phyloP scores from a whole-genome alignment of 2,329 filamentous ascomycete species.

The Calcarisporium arbuscula region DNA sequence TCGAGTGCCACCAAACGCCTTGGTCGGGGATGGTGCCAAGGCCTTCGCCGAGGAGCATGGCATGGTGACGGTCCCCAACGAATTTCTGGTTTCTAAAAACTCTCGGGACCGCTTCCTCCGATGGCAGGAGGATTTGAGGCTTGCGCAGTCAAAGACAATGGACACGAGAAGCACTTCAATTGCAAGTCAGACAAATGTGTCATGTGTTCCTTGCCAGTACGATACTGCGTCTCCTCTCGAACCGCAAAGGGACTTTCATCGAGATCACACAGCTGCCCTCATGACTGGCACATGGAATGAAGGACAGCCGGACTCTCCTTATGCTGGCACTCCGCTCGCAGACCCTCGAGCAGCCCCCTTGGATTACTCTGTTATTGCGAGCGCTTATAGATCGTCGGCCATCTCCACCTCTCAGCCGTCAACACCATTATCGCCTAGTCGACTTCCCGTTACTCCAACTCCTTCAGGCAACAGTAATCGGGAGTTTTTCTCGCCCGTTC shows the following conservation, averaged over 20 bases:
- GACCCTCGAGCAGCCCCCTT: slow-evolving; percentile 10
- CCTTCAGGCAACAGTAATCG: background rate
- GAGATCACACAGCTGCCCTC: slow-evolving; percentile 49
- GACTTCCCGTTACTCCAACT: background rate
- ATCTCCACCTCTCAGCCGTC: background rate
- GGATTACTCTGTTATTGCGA: slow-evolving; percentile 1
- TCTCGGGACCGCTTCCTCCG: slow-evolving; percentile 71
- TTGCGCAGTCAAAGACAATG: slow-evolving; percentile 44
- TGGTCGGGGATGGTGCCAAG: slow-evolving; percentile 79
- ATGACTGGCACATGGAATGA: slow-evolving; percentile 56
- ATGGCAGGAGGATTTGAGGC: slow-evolving; percentile 70
- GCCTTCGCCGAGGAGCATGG: slow-evolving; percentile 80
- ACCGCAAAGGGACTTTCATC: slow-evolving; percentile 15
- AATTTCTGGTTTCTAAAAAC: slow-evolving; percentile 71
- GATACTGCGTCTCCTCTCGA: slow-evolving; percentile 24
- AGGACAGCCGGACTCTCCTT: slow-evolving; percentile 54
- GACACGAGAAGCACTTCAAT: slow-evolving; percentile 16
- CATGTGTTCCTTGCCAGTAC: slow-evolving; percentile 24
- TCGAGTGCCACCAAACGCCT: slow-evolving; percentile 85
- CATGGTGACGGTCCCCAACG: slow-evolving; percentile 65
- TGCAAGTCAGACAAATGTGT: slow-evolving; percentile 9
- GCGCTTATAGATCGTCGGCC: background rate
- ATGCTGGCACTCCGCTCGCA: slow-evolving; percentile 19
- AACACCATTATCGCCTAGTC: too few relatives aligned
- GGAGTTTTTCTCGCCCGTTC: background rate